Percentiles rank a stretch among this genome's conserved stretches.
phyloP scores from a whole-genome alignment of 805 yeast species.

The Ogataea paraovalis region DNA sequence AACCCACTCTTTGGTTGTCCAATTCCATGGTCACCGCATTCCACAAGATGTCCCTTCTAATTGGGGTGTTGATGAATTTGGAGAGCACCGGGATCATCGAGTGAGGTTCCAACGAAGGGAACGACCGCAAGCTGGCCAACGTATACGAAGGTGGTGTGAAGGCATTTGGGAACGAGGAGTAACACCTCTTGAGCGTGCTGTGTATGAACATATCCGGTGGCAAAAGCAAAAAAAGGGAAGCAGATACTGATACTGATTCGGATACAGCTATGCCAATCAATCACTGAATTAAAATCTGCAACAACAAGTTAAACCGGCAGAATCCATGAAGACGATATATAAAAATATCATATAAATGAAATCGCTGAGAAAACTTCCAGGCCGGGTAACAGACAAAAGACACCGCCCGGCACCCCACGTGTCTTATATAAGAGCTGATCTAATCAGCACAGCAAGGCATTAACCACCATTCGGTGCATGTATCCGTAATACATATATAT shows the following conservation, averaged over 20 bases:
- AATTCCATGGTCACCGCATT: slow-evolving; percentile 90
- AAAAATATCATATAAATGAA: too few species aligned
- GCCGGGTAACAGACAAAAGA: too few species aligned
- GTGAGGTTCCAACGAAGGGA: slow-evolving; percentile 89
- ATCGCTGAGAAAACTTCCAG: too few species aligned
- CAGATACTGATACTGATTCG: too few species aligned
- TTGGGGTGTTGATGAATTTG: slow-evolving; percentile 62
- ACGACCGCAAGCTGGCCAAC: slow-evolving; percentile 70
- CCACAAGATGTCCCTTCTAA: slow-evolving; percentile 92
- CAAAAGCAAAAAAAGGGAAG: too few species aligned
- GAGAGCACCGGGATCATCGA: slow-evolving; percentile 72
- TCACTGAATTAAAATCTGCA: too few species aligned
- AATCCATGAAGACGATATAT: too few species aligned
- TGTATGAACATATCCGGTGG: neutral
- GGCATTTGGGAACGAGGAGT: slow-evolving; percentile 24
- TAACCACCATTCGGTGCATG: too few species aligned
- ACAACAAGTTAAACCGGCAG: too few species aligned
- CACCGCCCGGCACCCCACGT: neutral
- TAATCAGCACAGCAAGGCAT: too few species aligned
- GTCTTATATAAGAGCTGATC: neutral
- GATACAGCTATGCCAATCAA: too few species aligned
- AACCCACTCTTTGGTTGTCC: slow-evolving; percentile 83
- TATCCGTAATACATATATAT: too few species aligned
- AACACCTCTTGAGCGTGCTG: neutral
- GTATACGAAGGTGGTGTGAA: slow-evolving; percentile 63